phyloP scores from a whole-genome alignment of 139 green algal species.

The Nannochloris sp. region DNA sequence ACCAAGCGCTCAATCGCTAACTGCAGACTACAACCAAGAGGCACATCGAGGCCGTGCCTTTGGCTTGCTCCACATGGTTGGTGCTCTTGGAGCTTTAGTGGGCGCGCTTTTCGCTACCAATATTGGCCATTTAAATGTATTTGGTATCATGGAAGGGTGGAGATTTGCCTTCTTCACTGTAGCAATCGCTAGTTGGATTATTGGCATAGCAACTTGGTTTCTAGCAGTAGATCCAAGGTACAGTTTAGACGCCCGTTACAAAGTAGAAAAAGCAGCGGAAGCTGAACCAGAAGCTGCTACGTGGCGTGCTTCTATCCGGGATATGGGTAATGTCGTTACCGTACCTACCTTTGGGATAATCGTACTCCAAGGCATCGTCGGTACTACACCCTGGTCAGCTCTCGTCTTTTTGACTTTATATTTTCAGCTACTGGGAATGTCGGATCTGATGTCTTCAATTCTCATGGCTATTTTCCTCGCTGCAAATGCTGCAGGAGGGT shows the following conservation, averaged over 20 bases:
- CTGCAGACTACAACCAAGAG: conserved; percentile 47
- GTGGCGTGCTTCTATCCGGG: background rate
- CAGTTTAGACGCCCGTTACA: background rate
- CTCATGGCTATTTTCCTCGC: conserved; percentile 40
- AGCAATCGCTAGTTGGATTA: conserved; percentile 30
- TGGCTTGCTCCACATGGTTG: conserved; percentile 48
- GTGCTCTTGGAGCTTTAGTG: conserved; percentile 37
- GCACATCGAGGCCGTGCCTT: conserved; percentile 48
- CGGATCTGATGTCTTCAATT: conserved; percentile 18
- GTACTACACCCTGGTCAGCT: conserved; percentile 45
- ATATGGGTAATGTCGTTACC: conserved; percentile 13
- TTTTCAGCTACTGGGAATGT: conserved; percentile 57
- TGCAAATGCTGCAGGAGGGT: conserved; percentile 7
- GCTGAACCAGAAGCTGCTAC: background rate
- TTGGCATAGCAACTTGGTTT: conserved; percentile 2
- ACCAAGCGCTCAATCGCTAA: conserved; percentile 45
- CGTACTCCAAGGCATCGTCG: conserved; percentile 42
- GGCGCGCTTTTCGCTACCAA: conserved; percentile 49
- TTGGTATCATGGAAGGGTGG: conserved; percentile 44
- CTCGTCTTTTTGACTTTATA: conserved; percentile 56
- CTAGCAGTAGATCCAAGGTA: conserved; percentile 9
- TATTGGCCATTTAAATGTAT: conserved; percentile 11
- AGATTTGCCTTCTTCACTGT: conserved; percentile 35
- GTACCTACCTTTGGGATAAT: conserved; percentile 39
- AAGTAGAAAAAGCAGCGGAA: background rate